Evolutionary conservation across 2,329 filamentous ascomycete genomes (phyloP).

Genomic region (Trichoderma endophyticum): DNA sequence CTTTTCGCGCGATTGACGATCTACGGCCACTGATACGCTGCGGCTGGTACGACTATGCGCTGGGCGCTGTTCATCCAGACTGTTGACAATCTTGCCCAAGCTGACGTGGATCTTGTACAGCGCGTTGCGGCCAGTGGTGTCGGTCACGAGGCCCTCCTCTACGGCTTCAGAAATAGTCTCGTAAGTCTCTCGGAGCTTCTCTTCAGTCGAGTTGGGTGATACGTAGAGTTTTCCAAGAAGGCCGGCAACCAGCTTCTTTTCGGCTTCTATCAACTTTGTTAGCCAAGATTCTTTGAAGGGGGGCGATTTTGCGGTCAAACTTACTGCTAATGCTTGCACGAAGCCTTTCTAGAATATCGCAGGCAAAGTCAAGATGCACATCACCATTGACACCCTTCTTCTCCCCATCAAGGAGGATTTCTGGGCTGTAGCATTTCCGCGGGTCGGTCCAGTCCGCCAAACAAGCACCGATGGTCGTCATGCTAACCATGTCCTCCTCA

Average conservation of each 20-base stretch:
- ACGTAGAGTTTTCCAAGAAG: conserved; percentile 82
- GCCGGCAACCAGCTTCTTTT: conserved; percentile 76
- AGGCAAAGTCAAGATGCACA: conserved; percentile 76
- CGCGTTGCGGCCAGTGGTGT: conserved; percentile 60
- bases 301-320: conserved; percentile 30
- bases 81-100: conserved; percentile 65
- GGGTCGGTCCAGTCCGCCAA: conserved; percentile 95
- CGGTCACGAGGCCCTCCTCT: conserved; percentile 57
- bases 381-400: conserved; percentile 69
- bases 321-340: conserved; percentile 65
- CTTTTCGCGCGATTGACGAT: conserved; percentile 36
- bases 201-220: conserved; percentile 60
- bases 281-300: conserved; percentile 21
- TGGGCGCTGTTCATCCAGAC: conserved; percentile 46
- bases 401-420: conserved; percentile 49
- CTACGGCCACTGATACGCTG: conserved; percentile 39
- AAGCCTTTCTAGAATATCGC: conserved; percentile 72
- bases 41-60: conserved; percentile 42
- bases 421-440: conserved; percentile 64
- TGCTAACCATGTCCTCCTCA: conserved; percentile 73
- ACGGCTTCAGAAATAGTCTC: conserved; percentile 59
- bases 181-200: conserved; percentile 57
- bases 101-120: conserved; percentile 66
- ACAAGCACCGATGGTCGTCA: conserved; percentile 75
- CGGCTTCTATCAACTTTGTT: conserved; percentile 60